phyloP scores from a whole-genome alignment of 148 eudicot genomes.

The Drosera capensis region DNA sequence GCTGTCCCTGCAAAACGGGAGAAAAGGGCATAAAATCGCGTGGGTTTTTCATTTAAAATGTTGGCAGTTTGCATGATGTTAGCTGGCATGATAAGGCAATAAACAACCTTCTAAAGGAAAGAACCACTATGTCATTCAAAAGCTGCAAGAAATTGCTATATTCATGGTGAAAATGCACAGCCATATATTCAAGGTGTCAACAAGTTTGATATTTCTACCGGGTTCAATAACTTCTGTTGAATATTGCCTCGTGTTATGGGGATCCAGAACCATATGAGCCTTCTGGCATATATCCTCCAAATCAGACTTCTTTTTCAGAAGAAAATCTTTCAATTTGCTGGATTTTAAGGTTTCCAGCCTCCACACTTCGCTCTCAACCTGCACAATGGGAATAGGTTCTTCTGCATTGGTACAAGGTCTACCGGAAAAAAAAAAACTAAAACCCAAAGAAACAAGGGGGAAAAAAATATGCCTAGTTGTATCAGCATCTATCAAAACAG shows the following conservation, averaged over 20 bases:
- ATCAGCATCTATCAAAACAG: neutral
- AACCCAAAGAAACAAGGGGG: too few relatives aligned
- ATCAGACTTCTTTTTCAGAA: slow-evolving; percentile 46
- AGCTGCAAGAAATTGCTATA: too few relatives aligned
- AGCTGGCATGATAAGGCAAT: too few relatives aligned
- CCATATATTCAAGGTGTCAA: too few relatives aligned
- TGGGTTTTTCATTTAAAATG: too few relatives aligned
- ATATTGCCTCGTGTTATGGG: slow-evolving; percentile 20
- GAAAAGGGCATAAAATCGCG: too few relatives aligned
- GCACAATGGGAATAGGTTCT: neutral
- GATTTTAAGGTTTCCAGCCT: slow-evolving; percentile 57
- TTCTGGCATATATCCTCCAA: slow-evolving; percentile 62
- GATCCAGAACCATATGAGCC: slow-evolving; percentile 44
- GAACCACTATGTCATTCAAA: too few relatives aligned
- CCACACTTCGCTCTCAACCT: slow-evolving; percentile 72
- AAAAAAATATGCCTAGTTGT: too few relatives aligned
- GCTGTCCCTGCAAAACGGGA: too few relatives aligned
- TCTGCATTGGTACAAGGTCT: neutral
- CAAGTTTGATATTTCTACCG: slow-evolving; percentile 26
- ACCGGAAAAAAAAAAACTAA: neutral
- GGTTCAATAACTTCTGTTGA: slow-evolving; percentile 59
- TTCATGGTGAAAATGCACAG: too few relatives aligned
- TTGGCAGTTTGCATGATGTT: too few relatives aligned
- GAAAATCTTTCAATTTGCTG: slow-evolving; percentile 67
- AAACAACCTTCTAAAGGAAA: too few relatives aligned